Evolutionary conservation across 2,329 filamentous ascomycete species (phyloP).

Genomic region (Ophiostoma novo-ulmi): DNA sequence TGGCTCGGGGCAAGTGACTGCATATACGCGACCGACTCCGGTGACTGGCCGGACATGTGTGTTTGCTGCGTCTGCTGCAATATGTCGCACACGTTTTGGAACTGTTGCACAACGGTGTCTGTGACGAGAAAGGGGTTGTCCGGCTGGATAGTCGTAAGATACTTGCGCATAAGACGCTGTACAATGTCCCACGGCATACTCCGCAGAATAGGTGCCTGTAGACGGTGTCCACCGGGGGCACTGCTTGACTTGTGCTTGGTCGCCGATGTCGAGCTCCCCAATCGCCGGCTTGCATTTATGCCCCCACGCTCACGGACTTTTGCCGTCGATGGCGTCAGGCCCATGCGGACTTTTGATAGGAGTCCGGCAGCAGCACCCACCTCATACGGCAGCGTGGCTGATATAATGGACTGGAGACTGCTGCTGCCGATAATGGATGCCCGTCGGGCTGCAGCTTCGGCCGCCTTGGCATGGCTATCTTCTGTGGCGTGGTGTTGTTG

Average conservation of each 20-base stretch:
- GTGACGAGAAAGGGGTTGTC: slow-evolving; percentile 32
- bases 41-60: slow-evolving; percentile 17
- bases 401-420: slow-evolving; percentile 32
- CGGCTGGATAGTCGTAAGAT: slow-evolving; percentile 32
- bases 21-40: slow-evolving; percentile 12
- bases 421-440: slow-evolving; percentile 30
- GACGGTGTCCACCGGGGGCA: not conserved
- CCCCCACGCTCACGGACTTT: slow-evolving; percentile 33
- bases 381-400: slow-evolving; percentile 32
- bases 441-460: slow-evolving; percentile 25
- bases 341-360: slow-evolving; percentile 34
- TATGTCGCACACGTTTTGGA: slow-evolving; percentile 26
- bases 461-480: not conserved
- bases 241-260: slow-evolving; percentile 8
- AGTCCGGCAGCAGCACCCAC: slow-evolving; percentile 31
- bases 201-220: slow-evolving; percentile 20
- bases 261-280: not conserved
- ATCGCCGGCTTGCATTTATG: slow-evolving; percentile 27
- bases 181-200: slow-evolving; percentile 27
- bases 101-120: slow-evolving; percentile 31
- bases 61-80: slow-evolving; percentile 23
- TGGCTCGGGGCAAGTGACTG: slow-evolving; percentile 30
- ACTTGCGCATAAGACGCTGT: slow-evolving; percentile 32
- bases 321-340: slow-evolving; percentile 33
- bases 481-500: not conserved